phyloP scores from a whole-genome alignment of 2,329 filamentous ascomycete genomes.

The Fusarium liriodendri region DNA sequence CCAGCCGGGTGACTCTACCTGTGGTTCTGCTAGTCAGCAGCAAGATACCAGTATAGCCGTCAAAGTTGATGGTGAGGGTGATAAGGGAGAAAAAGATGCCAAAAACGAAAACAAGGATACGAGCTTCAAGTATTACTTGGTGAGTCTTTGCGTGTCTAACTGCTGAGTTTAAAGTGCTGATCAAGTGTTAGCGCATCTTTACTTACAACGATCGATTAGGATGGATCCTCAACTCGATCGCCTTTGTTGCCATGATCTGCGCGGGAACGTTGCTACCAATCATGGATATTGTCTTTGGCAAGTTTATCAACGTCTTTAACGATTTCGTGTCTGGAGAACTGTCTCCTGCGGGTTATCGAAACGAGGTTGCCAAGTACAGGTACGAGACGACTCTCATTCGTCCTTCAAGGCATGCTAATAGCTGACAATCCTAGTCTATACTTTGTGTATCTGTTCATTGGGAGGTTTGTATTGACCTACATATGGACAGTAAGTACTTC shows the following conservation, averaged over 20 bases:
- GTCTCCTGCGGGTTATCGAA: slow-evolving; percentile 59
- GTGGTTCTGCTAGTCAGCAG: not conserved
- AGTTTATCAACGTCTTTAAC: slow-evolving; percentile 65
- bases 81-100: not conserved
- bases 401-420: not conserved
- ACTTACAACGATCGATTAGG: slow-evolving; percentile 52
- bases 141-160: slow-evolving; percentile 6
- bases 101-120: slow-evolving; percentile 27
- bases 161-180: not conserved
- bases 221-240: slow-evolving; percentile 51
- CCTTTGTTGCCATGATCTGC: slow-evolving; percentile 51
- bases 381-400: slow-evolving; percentile 20
- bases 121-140: slow-evolving; percentile 44
- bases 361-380: slow-evolving; percentile 59
- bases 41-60: slow-evolving; percentile 10
- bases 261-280: slow-evolving; percentile 58
- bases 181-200: slow-evolving; percentile 48
- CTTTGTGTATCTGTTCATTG: slow-evolving; percentile 69
- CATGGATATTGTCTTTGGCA: slow-evolving; percentile 70
- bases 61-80: not conserved
- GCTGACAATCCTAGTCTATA: slow-evolving; percentile 55
- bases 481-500: slow-evolving; percentile 60
- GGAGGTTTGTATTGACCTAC: slow-evolving; percentile 65
- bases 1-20: not conserved
- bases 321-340: slow-evolving; percentile 61